Evolutionary conservation across 805 yeast genomes (phyloP).

Genomic region (Metschnikowia vanudenii): DNA sequence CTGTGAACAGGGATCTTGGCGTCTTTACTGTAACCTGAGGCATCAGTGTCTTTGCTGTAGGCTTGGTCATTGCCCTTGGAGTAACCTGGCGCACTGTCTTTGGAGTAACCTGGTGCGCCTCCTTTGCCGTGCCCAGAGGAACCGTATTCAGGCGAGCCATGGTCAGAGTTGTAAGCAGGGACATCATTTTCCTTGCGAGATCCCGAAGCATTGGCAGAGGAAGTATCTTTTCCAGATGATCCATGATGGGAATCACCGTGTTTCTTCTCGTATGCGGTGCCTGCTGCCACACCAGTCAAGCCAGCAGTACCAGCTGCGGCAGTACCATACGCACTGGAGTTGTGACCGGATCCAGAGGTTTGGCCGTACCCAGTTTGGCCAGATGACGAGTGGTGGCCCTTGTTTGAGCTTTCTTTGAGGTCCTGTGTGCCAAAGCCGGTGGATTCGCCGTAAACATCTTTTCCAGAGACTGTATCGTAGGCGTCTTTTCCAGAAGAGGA

Average conservation of each 20-base stretch:
- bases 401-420: background rate
- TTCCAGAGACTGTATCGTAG: slow-evolving; percentile 15
- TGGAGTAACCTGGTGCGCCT: too few relatives aligned
- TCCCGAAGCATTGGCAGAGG: too few relatives aligned
- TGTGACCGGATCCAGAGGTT: background rate
- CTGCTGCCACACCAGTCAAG: slow-evolving; percentile 14
- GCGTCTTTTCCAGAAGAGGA: slow-evolving; percentile 15
- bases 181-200: too few relatives aligned
- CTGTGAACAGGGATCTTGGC: too few relatives aligned
- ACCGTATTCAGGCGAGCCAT: too few relatives aligned
- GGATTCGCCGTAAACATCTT: background rate
- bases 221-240: slow-evolving; percentile 2
- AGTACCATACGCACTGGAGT: slow-evolving; percentile 8
- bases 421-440: background rate
- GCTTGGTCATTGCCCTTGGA: too few relatives aligned
- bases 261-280: slow-evolving; percentile 14
- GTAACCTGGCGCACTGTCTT: too few relatives aligned
- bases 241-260: slow-evolving; percentile 3
- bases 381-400: background rate
- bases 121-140: too few relatives aligned
- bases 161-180: too few relatives aligned
- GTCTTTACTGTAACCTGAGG: too few relatives aligned
- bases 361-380: background rate
- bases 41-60: too few relatives aligned
- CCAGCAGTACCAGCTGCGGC: slow-evolving; percentile 20